phyloP scores from a whole-genome alignment of 2,329 filamentous ascomycete genomes.

The Hymenoscyphus infarciens region DNA sequence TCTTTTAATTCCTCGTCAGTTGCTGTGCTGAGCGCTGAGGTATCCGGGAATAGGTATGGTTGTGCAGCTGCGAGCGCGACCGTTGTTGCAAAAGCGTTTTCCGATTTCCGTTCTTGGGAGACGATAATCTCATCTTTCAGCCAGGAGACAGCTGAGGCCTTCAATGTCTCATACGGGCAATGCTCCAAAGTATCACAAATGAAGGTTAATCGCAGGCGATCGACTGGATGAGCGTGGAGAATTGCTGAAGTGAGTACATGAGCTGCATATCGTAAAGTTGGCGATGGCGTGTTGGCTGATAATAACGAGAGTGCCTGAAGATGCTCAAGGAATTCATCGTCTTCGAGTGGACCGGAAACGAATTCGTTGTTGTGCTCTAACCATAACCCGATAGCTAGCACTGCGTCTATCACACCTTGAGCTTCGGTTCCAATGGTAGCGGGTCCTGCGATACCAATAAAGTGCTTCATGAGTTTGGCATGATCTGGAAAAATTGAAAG shows the following conservation, averaged over 20 bases:
- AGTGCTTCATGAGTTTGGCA: slow-evolving; percentile 48
- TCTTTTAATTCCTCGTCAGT: slow-evolving; percentile 45
- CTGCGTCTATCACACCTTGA: slow-evolving; percentile 55
- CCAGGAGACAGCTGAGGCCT: slow-evolving; percentile 61
- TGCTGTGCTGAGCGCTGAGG: slow-evolving; percentile 45
- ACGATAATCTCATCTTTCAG: slow-evolving; percentile 58
- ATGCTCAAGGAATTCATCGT: slow-evolving; percentile 53
- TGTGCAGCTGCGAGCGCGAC: slow-evolving; percentile 58
- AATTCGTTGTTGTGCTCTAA: slow-evolving; percentile 50
- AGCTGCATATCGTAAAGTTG: slow-evolving; percentile 36
- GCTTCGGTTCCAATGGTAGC: slow-evolving; percentile 44
- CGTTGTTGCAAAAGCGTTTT: slow-evolving; percentile 46
- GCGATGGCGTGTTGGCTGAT: slow-evolving; percentile 39
- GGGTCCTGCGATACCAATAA: slow-evolving; percentile 49
- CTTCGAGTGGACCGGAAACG: slow-evolving; percentile 35
- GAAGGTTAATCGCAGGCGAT: slow-evolving; percentile 56
- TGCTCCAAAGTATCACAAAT: slow-evolving; percentile 63
- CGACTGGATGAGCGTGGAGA: slow-evolving; percentile 55
- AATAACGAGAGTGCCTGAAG: slow-evolving; percentile 46
- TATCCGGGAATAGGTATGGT: slow-evolving; percentile 57
- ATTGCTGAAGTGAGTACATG: slow-evolving; percentile 37
- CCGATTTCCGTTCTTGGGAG: slow-evolving; percentile 31
- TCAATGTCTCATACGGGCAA: slow-evolving; percentile 59
- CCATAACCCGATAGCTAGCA: slow-evolving; percentile 58
- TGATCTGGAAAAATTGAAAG: slow-evolving; percentile 61